Conservation (phyloP, 2,329 filamentous ascomycete species). For the Fusarium duplospermum region DNA sequence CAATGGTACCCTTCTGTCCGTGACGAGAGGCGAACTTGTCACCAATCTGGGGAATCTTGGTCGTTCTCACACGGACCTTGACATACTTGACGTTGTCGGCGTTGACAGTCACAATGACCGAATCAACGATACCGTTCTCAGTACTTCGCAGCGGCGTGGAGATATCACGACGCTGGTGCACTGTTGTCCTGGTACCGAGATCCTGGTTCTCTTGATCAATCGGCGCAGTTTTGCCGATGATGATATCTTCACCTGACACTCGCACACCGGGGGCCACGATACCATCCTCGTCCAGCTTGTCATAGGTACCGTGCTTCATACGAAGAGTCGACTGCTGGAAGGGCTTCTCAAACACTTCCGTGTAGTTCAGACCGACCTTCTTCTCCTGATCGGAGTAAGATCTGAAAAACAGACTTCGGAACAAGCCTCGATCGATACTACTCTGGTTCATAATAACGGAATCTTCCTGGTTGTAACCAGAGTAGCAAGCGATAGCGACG, state of each 20-base stretch:
- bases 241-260: constrained; percentile 97
- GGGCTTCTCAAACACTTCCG: constrained; percentile 96
- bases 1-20: constrained; percentile 98
- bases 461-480: constrained; percentile 99
- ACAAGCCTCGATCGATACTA: constrained; percentile 96
- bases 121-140: constrained; percentile 95
- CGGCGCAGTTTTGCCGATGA: constrained; percentile 98
- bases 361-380: constrained; percentile 90
- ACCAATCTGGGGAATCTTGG: constrained; percentile 97
- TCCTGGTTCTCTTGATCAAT: constrained; percentile 94
- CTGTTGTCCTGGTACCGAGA: constrained; percentile 88
- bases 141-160: constrained; percentile 95
- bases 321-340: constrained; percentile 88
- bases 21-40: constrained; percentile 99
- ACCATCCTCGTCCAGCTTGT: constrained; percentile 97
- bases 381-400: constrained; percentile 98
- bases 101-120: constrained; percentile 93
- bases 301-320: constrained; percentile 94
- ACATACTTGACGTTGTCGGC: constrained; percentile 94
- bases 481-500: constrained; percentile 96
- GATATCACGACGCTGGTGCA: constrained; percentile 93
- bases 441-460: constrained; percentile 99
- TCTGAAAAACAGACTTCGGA: constrained; percentile 97
- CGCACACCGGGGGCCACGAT: constrained; percentile 93
- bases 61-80: constrained; percentile 96